Conservation (phyloP, 176 grass and related monocot genomes). For the Oryza australiensis region DNA sequence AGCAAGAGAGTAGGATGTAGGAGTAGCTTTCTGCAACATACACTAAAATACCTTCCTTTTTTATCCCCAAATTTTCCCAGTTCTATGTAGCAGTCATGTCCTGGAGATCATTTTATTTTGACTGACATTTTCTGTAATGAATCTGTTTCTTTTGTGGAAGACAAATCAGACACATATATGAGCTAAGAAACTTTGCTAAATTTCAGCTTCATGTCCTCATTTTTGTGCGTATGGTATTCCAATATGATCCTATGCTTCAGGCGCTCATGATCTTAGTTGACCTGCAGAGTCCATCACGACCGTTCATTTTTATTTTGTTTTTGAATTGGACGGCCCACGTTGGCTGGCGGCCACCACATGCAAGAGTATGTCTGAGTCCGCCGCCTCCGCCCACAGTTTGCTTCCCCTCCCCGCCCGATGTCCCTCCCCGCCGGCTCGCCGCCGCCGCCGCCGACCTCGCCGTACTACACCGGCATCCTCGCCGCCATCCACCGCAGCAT, state of each 20-base stretch:
- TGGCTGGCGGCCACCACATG: not conserved
- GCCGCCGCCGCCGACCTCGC: not conserved
- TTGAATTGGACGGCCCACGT: conserved; percentile 30
- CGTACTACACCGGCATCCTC: conserved; percentile 37
- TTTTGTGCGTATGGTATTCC: too few relatives aligned
- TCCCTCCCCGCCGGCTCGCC: conserved; percentile 10
- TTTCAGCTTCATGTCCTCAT: too few relatives aligned
- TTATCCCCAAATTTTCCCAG: not conserved
- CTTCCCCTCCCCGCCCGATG: conserved; percentile 30
- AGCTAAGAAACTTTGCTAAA: too few relatives aligned
- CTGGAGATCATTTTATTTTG: not conserved
- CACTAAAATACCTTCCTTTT: not conserved
- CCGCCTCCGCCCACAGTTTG: not conserved
- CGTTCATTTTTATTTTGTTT: not conserved
- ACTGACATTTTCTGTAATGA: not conserved
- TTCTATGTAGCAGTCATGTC: not conserved
- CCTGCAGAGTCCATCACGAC: not conserved
- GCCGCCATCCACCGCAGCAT: conserved; percentile 51
- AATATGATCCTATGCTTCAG: too few relatives aligned
- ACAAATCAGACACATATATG: too few relatives aligned
- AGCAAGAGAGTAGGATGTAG: not conserved
- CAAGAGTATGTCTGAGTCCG: not conserved
- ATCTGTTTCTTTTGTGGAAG: not conserved
- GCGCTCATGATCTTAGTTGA: not conserved
- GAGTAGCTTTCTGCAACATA: not conserved